Conservation (phyloP, 495 filamentous ascomycete genomes). For the Neurospora intermedia region DNA sequence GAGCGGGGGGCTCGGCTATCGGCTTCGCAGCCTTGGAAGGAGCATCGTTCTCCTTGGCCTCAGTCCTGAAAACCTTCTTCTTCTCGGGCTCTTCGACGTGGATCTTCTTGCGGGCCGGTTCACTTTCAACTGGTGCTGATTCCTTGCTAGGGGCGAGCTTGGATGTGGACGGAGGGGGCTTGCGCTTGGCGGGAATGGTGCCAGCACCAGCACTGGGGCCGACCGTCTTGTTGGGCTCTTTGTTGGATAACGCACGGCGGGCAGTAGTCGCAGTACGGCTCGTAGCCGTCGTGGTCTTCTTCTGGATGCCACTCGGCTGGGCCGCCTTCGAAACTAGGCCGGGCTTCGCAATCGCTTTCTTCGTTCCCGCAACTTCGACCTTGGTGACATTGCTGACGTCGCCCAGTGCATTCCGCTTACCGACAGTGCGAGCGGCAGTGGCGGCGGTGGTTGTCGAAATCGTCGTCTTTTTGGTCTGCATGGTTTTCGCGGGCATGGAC, state of each 20-base stretch:
- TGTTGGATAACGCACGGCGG: constrained; percentile 46
- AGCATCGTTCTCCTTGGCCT: constrained; percentile 35
- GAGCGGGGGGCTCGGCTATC: constrained; percentile 17
- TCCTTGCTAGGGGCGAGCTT: constrained; percentile 45
- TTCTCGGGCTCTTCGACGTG: constrained; percentile 27
- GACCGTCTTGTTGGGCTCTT: constrained; percentile 58
- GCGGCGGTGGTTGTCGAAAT: constrained; percentile 22
- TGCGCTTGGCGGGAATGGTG: constrained; percentile 52
- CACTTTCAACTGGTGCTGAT: constrained; percentile 43
- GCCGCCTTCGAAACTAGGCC: constrained; percentile 70
- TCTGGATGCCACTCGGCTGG: constrained; percentile 66
- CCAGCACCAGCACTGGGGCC: constrained; percentile 65
- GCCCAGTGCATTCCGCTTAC: constrained; percentile 69
- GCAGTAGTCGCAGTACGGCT: not conserved
- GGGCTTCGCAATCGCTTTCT: constrained; percentile 56
- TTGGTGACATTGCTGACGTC: constrained; percentile 95
- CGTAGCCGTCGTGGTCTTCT: constrained; percentile 55
- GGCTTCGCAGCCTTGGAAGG: constrained; percentile 16
- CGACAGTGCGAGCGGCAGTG: constrained; percentile 37
- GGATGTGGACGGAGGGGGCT: constrained; percentile 35
- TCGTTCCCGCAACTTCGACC: constrained; percentile 53
- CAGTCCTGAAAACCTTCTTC: constrained; percentile 14
- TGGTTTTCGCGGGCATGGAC: constrained; percentile 49
- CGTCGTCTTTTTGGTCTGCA: constrained; percentile 59
- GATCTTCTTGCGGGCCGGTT: constrained; percentile 41